Evolutionary conservation across 352 stramenopile species (phyloP).

Genomic region (Globisporangium orthogonon): DNA sequence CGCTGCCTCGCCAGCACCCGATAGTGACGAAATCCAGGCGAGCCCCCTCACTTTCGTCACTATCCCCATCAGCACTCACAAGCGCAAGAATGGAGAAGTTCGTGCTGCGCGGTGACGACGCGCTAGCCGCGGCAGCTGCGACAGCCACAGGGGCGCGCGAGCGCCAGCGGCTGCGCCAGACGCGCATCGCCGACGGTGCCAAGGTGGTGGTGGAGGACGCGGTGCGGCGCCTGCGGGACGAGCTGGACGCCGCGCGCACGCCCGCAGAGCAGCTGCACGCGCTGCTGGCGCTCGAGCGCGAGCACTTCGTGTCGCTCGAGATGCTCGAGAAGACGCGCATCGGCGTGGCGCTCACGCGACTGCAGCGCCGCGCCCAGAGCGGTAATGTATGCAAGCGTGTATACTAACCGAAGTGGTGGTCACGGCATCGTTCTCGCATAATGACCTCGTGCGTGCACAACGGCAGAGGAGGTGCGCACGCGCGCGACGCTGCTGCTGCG

Average conservation of each 20-base stretch:
- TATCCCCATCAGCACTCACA: constrained; percentile 1
- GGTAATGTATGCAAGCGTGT: constrained; percentile 7
- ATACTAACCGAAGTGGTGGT: background rate
- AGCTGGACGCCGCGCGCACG: constrained; percentile 53
- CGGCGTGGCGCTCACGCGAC: constrained; percentile 27
- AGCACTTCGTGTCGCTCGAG: constrained; percentile 71
- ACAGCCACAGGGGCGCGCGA: constrained; percentile 5
- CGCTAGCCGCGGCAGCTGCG: constrained; percentile 22
- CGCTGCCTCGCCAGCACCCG: background rate
- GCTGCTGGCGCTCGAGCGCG: constrained; percentile 41
- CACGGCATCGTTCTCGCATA: no score
- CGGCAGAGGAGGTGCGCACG: constrained; percentile 26
- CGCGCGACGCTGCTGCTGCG: constrained; percentile 37
- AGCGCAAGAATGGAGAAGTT: constrained; percentile 47
- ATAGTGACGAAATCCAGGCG: background rate
- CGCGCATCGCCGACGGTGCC: constrained; percentile 52
- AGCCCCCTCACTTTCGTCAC: background rate
- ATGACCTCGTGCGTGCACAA: background rate
- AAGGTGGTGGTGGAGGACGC: constrained; percentile 69
- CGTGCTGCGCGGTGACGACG: constrained; percentile 46
- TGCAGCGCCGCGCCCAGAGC: constrained; percentile 29
- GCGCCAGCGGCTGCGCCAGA: constrained; percentile 43
- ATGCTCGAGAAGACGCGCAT: constrained; percentile 74
- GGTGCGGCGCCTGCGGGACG: constrained; percentile 56
- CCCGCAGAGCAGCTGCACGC: constrained; percentile 35